These are phyloP conservation scores for Linderniella brevidens DNA, from an alignment of 257 asterid genomes.

Conservation along the genomic window DNA sequence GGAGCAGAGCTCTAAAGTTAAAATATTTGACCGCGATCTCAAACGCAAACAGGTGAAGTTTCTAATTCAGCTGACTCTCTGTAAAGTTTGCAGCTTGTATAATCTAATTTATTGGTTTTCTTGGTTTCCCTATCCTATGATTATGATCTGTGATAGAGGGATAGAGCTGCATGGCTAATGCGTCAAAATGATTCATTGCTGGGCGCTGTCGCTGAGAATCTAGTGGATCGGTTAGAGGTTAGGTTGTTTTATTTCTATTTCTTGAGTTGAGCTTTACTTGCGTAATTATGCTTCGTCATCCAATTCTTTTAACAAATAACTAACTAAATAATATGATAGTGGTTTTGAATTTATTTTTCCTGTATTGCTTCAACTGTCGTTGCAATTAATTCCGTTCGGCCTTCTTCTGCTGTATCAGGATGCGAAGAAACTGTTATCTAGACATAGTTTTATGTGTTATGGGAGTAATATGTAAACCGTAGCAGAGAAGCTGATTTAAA, in stretches of 20 bases:
- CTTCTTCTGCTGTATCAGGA: no score
- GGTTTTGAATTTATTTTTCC: neutral
- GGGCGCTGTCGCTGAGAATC: constrained; percentile 78
- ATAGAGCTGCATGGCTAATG: constrained; percentile 95
- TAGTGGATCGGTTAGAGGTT: constrained; percentile 87
- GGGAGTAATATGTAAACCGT: no score
- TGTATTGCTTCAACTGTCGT: no score
- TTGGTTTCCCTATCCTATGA: neutral
- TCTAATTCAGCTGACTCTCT: constrained; percentile 1
- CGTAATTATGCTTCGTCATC: no score
- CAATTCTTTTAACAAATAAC: no score
- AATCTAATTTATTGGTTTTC: constrained; percentile 2
- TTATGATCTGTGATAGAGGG: constrained; percentile 37
- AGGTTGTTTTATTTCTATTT: neutral
- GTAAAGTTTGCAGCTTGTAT: neutral
- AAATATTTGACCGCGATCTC: constrained; percentile 77
- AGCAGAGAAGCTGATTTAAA: no score
- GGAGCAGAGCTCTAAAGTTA: constrained; percentile 47
- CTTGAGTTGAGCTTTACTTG: neutral
- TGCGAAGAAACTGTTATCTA: no score
- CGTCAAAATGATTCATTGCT: constrained; percentile 46
- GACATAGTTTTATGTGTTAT: no score
- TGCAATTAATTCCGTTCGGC: no score
- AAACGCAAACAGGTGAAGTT: constrained; percentile 62
- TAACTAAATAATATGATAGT: neutral